These are phyloP conservation scores for Malus hybrid DNA, from an alignment of 331 rosid genomes.

Conservation along the genomic window DNA sequence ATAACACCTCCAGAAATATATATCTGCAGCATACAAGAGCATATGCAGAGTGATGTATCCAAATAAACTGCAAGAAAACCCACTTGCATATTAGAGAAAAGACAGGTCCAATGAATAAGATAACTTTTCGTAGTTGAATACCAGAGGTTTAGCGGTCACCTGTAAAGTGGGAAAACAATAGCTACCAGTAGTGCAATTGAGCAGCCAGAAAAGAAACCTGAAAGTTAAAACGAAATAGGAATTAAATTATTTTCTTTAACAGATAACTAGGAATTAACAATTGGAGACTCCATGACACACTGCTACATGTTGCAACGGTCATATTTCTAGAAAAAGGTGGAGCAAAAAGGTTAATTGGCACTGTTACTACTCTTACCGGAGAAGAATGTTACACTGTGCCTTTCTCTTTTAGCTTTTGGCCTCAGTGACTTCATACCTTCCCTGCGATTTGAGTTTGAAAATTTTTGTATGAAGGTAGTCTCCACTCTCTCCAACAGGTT, in stretches of 20 bases:
- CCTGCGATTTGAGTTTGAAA: constrained; percentile 40
- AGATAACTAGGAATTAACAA: constrained; percentile 3
- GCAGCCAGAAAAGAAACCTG: constrained; percentile 63
- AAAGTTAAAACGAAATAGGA: constrained; percentile 2
- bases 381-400: constrained; percentile 29
- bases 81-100: constrained; percentile 12
- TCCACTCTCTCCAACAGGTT: constrained; percentile 53
- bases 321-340: not conserved
- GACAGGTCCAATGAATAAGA: not conserved
- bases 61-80: constrained; percentile 50
- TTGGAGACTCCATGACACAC: not conserved
- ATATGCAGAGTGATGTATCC: constrained; percentile 54
- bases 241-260: not conserved
- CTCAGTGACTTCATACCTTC: constrained; percentile 46
- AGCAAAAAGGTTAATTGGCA: not conserved
- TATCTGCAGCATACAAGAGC: constrained; percentile 59
- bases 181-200: constrained; percentile 43
- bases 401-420: constrained; percentile 35
- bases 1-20: constrained; percentile 56
- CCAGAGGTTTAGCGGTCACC: constrained; percentile 21
- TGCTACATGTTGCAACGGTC: not conserved
- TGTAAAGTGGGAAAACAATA: constrained; percentile 62
- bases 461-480: constrained; percentile 42
- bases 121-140: not conserved
- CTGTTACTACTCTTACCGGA: constrained; percentile 30